Base-by-base conservation (phyloP, 2,329 filamentous ascomycete species). In the Verticillium isaacii region DNA sequence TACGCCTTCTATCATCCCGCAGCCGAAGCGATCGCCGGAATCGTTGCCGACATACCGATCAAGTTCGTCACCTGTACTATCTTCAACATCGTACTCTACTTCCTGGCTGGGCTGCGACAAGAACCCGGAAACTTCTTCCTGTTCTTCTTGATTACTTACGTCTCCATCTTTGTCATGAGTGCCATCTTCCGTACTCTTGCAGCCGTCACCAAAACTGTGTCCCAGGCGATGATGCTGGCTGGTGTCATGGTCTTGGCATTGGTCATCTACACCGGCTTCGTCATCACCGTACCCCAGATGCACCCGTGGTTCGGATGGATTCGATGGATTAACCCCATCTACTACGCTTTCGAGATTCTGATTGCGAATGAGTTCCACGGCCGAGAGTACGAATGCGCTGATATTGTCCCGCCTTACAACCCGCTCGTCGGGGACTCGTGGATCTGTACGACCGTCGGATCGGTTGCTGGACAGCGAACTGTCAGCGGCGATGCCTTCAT, bases 281-380 rank as follows among this genome's bases (percentile, higher is more conserved):
- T 78, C 32, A 79, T 85, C 37, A 69, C 75, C 0, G 71, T 76
- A 1, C 75, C 77, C 0, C 67, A 89, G 68, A 92, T 89, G 89
- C 82, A 87, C 25, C 84, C 83, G 0, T 94, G 90, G 89, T 88
- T 89, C 57, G 78, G 85, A 32, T 93, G 91, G 91, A 89, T 93
- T 59, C 84, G 87, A 32, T 92, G 88, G 75, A 80, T 93, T 58
- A 89, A 93, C 63, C 89, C 89, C 0, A 84, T 93, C 39, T 87
- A 81, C 55, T 93, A 93, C 68, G 88, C 83, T 2, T 94, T 93
- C 66, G 90, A 93, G 70, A 82, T 85, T 2, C 76, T 92, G 19
- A 83, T 91, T 73, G 80, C 87, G 63, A 93, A 93, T 72, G 91
- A 95, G 70, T 89, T 91, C 66, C 82, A 85, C 63, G 79, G 81